Evolutionary conservation across 305 asterid genomes (phyloP), one percentile per base, ranked within the genome.

Genomic region (Salvia sclarea): DNA sequence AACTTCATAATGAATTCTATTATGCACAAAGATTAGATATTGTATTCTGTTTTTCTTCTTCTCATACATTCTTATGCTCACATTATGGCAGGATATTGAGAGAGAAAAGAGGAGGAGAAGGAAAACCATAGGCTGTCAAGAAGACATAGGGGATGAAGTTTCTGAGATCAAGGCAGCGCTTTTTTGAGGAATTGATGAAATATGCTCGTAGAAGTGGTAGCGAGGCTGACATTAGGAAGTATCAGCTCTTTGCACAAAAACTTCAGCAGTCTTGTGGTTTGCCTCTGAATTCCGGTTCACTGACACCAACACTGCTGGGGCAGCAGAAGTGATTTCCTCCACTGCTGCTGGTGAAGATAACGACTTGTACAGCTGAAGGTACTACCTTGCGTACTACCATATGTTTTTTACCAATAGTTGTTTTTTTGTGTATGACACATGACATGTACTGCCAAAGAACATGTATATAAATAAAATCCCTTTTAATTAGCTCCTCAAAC

Each of bases 161-260:
- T 22, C 83, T 53, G 85, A 78, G 81, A 81, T 81, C 38, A 78
- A 76, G 76, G 76, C 76, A 3, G 70, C 79, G 6, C 1, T 79
- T 75, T 61, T 81, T 81, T 20, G 86, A 81, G 66, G 85, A 81
- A 77, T 81, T 81, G 8, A 81, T 81, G 81, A 81, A 78, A 62
- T 81, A 20, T 49, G 81, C 83, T 21, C 81, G 78, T 14, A 75
- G 86, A 60, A 78, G 83, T 35, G 81, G 75, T 41, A 81, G 85
- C 12, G 85, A 78, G 72, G 85, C 77, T 14, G 85, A 80, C 68
- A 78, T 83, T 37, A 68, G 83, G n/a, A 80, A 78, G 76, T 78
- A 80, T 45, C 78, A 82, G 79, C 76, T 82, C 57, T 78, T 82
- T 65, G 81, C 83, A 2, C 85, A 81, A 67, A 81, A 80, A 0